These are phyloP conservation scores for Nakaseomyces delphensis DNA, from an alignment of 1,139 yeast genomes.

Conservation along the genomic window DNA sequence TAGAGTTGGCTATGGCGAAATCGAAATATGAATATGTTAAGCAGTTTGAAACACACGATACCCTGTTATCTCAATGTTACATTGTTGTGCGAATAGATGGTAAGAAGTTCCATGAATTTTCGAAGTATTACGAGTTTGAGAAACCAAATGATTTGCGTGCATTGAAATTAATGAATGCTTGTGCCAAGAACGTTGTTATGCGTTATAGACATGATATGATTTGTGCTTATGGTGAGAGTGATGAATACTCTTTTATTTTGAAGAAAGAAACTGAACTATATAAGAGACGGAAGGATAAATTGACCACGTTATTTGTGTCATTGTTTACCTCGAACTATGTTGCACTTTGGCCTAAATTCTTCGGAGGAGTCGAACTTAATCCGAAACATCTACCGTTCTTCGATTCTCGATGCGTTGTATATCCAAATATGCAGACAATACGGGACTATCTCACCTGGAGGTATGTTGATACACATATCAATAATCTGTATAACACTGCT, in stretches of 20 bases:
- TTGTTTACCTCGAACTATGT: conserved; percentile 72
- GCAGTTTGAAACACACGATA: conserved; percentile 65
- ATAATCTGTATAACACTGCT: conserved; percentile 83
- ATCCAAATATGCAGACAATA: conserved; percentile 55
- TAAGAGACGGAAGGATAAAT: conserved; percentile 71
- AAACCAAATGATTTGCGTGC: conserved; percentile 87
- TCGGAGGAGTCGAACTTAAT: conserved; percentile 40
- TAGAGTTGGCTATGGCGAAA: conserved; percentile 77
- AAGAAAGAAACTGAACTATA: conserved; percentile 54
- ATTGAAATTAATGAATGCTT: conserved; percentile 65
- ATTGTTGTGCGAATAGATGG: conserved; percentile 88
- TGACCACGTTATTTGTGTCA: conserved; percentile 73
- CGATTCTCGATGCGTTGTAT: conserved; percentile 83
- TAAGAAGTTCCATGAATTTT: conserved; percentile 82
- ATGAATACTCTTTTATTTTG: conserved; percentile 81
- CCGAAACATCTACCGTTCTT: conserved; percentile 62
- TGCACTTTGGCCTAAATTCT: conserved; percentile 52
- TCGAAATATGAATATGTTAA: conserved; percentile 81
- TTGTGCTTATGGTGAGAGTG: conserved; percentile 90
- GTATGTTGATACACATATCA: conserved; percentile 94
- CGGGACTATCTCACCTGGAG: conserved; percentile 91
- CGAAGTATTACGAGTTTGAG: conserved; percentile 58
- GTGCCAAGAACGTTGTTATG: conserved; percentile 51
- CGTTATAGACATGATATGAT: conserved; percentile 59
- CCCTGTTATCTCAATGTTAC: conserved; percentile 69